Conservation (phyloP, 306 rosid species). For the Vicia faba region DNA sequence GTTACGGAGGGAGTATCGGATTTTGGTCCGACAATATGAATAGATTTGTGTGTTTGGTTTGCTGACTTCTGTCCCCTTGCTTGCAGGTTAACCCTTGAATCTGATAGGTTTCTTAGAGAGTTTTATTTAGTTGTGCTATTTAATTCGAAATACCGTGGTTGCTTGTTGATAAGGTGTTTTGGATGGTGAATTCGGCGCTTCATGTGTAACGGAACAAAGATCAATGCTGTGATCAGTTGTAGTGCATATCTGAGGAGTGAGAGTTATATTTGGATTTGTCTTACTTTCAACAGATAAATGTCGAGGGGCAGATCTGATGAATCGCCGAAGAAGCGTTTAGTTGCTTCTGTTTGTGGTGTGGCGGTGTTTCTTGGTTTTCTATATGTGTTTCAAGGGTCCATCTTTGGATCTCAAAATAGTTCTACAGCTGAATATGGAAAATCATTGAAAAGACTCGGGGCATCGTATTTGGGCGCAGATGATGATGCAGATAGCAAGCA, state of each 20-base stretch:
- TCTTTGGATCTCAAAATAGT: conserved; percentile 40
- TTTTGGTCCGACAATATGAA: conserved; percentile 15
- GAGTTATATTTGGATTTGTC: conserved; percentile 12
- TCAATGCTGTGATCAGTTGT: conserved; percentile 32
- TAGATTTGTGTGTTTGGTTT: conserved; percentile 17
- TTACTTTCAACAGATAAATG: conserved; percentile 40
- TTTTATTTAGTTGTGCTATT: background rate
- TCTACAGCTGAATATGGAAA: conserved; percentile 44
- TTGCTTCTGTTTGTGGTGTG: conserved; percentile 45
- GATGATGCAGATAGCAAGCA: conserved; percentile 39
- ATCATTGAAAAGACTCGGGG: conserved; percentile 47
- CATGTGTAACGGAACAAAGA: conserved; percentile 39
- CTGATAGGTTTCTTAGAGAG: background rate
- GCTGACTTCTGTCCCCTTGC: conserved; percentile 15
- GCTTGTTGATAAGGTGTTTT: conserved; percentile 23
- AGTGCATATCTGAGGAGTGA: conserved; percentile 24
- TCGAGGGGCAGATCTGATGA: conserved; percentile 52
- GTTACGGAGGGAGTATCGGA: too few species aligned
- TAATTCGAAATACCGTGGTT: conserved; percentile 16
- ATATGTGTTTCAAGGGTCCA: conserved; percentile 41
- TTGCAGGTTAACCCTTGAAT: conserved; percentile 36
- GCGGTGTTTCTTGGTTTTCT: conserved; percentile 40
- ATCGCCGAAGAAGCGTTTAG: conserved; percentile 47
- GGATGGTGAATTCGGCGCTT: conserved; percentile 30
- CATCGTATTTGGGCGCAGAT: conserved; percentile 47